Evolutionary conservation across 1,139 yeast species (phyloP), one percentile per base, ranked within the genome.

Genomic region (Pichia cactophila): DNA sequence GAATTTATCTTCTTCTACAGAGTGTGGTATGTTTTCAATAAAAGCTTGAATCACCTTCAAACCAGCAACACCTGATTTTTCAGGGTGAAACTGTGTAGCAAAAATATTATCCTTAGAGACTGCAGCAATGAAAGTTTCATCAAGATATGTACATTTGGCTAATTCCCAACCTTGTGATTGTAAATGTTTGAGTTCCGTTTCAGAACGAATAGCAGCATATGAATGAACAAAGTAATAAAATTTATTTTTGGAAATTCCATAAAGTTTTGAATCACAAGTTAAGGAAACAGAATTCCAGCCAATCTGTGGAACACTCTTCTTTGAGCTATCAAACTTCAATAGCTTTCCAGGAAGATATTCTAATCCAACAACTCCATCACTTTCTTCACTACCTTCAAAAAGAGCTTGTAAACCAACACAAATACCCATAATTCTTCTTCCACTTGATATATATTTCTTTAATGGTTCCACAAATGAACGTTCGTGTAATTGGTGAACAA

Each of bases 31-130:
- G 56, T 70, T 71, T 12, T 66, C 65, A 56, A 92, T 70, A 62
- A 92, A 92, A 33, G 86, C 77, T 53, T 78, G 75, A 51, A 92
- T 75, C 8, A 90, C 81, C 54, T 78, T 77, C 43, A 92, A 70
- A 43, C 98, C 98, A 9, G 96, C 96, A 42, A 72, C 66, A 11
- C 98, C 98, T 2, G 96, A 86, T 67, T 92, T 92, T 65, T 92
- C 98, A 7, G 98, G 98, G 67, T 92, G 98, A 68, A 92, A 92
- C 67, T 92, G 98, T 1, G 97, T 92, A 43, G 97, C 96, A 67
- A 92, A 86, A 23, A 90, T 73, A 55, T 88, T 89, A 52, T 75
- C 86, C 60, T 75, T 83, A 26, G 82, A 69, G 31, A 88, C 66
- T 0, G 97, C 94, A n/a, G 97, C 95, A 50, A 92, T 70, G 59